These are phyloP conservation scores for Capsella rubella DNA, from an alignment of 441 rosid genomes.

Conservation along the genomic window DNA sequence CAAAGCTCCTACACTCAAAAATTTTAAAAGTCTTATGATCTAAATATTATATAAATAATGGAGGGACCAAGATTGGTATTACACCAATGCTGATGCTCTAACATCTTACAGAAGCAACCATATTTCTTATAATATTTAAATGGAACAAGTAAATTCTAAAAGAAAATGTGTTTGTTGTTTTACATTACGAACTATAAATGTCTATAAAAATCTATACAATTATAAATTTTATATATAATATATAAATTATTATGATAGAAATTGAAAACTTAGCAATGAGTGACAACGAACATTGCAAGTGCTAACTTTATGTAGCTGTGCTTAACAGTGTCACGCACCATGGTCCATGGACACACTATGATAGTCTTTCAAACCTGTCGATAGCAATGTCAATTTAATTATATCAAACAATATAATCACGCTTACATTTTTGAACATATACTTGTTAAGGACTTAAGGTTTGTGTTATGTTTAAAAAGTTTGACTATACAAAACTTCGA, in stretches of 20 bases:
- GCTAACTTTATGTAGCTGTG: constrained; percentile 8
- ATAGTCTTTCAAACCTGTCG: constrained; percentile 25
- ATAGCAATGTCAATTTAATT: constrained; percentile 12
- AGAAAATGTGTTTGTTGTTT: not conserved
- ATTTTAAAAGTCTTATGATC: no score
- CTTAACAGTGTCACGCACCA: constrained; percentile 28
- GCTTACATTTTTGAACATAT: not conserved
- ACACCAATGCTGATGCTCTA: no score
- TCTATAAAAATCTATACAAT: not conserved
- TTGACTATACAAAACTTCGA: not conserved
- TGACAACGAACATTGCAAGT: not conserved
- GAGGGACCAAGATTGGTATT: no score
- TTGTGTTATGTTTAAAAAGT: not conserved
- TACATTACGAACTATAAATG: not conserved
- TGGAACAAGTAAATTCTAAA: no score
- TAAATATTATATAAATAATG: no score
- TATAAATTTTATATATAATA: not conserved
- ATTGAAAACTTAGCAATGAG: not conserved
- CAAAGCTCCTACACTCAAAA: no score
- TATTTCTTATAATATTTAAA: no score
- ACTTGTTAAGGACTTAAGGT: not conserved
- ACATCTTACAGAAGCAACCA: no score
- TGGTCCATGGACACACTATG: not conserved
- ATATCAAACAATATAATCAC: not conserved
- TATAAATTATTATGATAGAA: not conserved